Evolutionary conservation across 148 eudicot genomes (phyloP), one percentile per base, ranked within the genome.

Genomic region (Arbutus unedo): DNA sequence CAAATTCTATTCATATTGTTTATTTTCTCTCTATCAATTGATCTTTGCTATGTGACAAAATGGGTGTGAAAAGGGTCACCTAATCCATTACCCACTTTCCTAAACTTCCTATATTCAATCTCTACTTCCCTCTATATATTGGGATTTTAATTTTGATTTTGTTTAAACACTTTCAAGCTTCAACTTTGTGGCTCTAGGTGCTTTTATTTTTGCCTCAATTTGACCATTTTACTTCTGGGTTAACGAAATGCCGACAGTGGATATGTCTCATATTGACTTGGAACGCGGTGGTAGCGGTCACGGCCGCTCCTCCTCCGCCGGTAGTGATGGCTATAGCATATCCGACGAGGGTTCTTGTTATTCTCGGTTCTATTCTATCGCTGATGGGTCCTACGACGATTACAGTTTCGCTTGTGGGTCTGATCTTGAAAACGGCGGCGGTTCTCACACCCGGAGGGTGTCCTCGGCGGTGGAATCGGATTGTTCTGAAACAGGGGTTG

Each of bases 321-420:
- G 74, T 4, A 66, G 80, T 74, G 86, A 83, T 3, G 85, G 77
- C 73, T 84, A 79, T 41, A 86, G 86, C 9, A 14, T 73, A 8
- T 81, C 82, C 51, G 87, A 88, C 25, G 88, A 79, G 49, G 88
- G 85, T 66, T 84, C 89, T 21, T 88, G 87, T 78, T 81, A 81
- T 76, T 88, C 92, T 11, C 87, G 83, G 81, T 86, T 86, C 68
- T 86, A 83, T 14, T 85, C 90, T n/a, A 85, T 85, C 31, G 85
- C 76, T 7, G 85, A 83, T 41, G 86, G 80, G 41, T 83, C 85
- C 0, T 64, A 57, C 74, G 84, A 86, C 54, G 86, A 83, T 31
- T 73, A 67, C 83, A 73, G 80, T 62, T 78, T 31, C 66, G 41
- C 62, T 18, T 5, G 49, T 6, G 74, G 23, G 11, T 47, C 66